A percentile compares a stretch with the other conserved stretches of the same genome.
phyloP scores from a whole-genome alignment of 345 rosid species.

The Geranium brycei region DNA sequence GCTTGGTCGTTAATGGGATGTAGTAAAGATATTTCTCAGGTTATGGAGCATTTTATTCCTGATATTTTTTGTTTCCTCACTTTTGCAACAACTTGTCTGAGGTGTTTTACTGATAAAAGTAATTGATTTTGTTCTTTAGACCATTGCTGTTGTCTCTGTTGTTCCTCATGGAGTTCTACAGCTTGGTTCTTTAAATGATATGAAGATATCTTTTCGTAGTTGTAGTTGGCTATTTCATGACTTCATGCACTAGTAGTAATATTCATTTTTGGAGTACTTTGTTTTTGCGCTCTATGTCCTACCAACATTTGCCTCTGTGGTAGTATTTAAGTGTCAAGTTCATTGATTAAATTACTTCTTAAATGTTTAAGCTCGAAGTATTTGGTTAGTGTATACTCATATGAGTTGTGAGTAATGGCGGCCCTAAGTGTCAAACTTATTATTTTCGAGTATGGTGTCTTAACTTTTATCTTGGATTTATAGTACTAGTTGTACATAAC shows the following conservation, averaged over 20 bases:
- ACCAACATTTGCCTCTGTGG: too few species aligned
- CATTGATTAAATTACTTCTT: too few species aligned
- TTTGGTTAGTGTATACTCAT: background rate
- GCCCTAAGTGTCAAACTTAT: background rate
- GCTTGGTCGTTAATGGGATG: background rate
- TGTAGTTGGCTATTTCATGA: slow-evolving; percentile 2
- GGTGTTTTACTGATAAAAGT: background rate
- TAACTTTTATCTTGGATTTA: too few species aligned
- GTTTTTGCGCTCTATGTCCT: too few species aligned
- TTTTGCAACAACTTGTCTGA: background rate
- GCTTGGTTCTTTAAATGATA: slow-evolving; percentile 65
- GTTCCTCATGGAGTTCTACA: slow-evolving; percentile 77
- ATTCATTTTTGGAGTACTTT: too few species aligned
- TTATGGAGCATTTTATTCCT: background rate
- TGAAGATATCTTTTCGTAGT: slow-evolving; percentile 23
- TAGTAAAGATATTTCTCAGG: background rate
- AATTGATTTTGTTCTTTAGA: slow-evolving; percentile 22
- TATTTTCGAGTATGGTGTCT: too few species aligned
- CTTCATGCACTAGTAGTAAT: background rate
- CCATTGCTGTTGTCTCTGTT: slow-evolving; percentile 60
- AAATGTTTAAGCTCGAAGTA: too few species aligned
- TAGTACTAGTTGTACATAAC: too few species aligned
- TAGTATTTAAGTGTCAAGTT: too few species aligned
- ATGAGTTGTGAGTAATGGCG: background rate
- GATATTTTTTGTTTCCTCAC: background rate